Percentiles rank a stretch among this genome's conserved stretches.
These are phyloP conservation scores for Friedmanniomyces simplex DNA, from an alignment of 495 filamentous ascomycete genomes.

Conservation along the genomic window DNA sequence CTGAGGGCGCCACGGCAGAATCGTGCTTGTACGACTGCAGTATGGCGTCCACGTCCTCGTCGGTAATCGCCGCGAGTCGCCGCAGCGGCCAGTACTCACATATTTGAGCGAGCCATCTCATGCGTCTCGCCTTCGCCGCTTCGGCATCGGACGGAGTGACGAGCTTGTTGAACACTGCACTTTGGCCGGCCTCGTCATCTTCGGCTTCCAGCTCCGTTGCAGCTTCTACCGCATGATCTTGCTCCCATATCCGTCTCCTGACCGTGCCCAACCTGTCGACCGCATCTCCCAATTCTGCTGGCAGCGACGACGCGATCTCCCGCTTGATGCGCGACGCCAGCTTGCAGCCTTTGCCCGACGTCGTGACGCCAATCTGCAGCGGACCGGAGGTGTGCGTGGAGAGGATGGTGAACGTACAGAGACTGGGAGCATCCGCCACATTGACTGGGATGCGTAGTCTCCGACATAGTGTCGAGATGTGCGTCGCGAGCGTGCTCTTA, in stretches of 20 bases:
- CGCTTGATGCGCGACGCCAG: conserved; percentile 81
- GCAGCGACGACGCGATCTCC: conserved; percentile 73
- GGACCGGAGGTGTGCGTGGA: conserved; percentile 84
- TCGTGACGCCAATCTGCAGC: conserved; percentile 90
- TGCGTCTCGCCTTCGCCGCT: conserved; percentile 66
- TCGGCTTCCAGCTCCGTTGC: conserved; percentile 44
- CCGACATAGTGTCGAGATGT: conserved; percentile 66
- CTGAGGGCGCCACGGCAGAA: conserved; percentile 4
- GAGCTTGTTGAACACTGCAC: conserved; percentile 74
- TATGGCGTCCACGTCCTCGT: conserved; percentile 65
- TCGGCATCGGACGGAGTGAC: conserved; percentile 62
- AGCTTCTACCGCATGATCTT: conserved; percentile 51
- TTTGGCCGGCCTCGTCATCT: conserved; percentile 78
- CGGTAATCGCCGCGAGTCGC: conserved; percentile 65
- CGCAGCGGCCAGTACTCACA: conserved; percentile 97
- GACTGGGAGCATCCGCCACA: conserved; percentile 72
- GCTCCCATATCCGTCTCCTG: conserved; percentile 65
- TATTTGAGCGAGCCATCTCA: conserved; percentile 89
- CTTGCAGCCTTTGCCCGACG: conserved; percentile 91
- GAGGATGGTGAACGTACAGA: conserved; percentile 87
- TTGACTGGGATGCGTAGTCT: conserved; percentile 83
- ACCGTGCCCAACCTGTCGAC: conserved; percentile 71
- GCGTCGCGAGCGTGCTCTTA: conserved; percentile 40
- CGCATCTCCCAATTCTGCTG: conserved; percentile 68
- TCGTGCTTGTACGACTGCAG: conserved; percentile 51